Evolutionary conservation across 371 early-diverging fungal genomes (phyloP).

Genomic region (Mortierella sp.): DNA sequence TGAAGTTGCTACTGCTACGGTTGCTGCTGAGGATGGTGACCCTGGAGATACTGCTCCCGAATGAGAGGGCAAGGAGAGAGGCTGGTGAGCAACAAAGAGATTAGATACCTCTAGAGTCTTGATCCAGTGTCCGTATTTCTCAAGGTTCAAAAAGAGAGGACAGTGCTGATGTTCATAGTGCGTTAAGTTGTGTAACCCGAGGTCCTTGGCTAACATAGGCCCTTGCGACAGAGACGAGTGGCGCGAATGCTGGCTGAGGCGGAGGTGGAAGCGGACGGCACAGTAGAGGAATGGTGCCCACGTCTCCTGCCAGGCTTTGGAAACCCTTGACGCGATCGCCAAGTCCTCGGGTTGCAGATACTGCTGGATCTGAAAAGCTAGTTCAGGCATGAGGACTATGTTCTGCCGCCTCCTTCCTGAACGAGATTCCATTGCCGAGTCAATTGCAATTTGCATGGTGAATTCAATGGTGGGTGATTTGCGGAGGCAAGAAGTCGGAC

Average conservation of each 20-base stretch:
- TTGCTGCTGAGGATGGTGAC: not conserved
- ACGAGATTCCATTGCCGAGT: slow-evolving; percentile 2
- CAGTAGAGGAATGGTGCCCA: slow-evolving; percentile 45
- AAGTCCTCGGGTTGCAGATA: slow-evolving; percentile 29
- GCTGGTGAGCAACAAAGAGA: slow-evolving; percentile 23
- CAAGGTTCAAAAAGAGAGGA: slow-evolving; percentile 32
- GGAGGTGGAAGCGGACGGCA: slow-evolving; percentile 25
- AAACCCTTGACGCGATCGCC: slow-evolving; percentile 36
- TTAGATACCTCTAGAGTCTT: slow-evolving; percentile 28
- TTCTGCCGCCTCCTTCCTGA: slow-evolving; percentile 3
- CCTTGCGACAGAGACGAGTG: not conserved
- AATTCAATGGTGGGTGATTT: not conserved
- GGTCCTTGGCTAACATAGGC: not conserved
- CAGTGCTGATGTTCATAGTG: slow-evolving; percentile 7
- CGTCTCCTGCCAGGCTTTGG: slow-evolving; percentile 37
- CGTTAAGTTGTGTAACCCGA: not conserved
- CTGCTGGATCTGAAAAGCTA: slow-evolving; percentile 37
- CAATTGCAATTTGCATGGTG: slow-evolving; percentile 25
- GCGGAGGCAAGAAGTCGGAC: not conserved
- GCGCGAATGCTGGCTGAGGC: slow-evolving; percentile 5
- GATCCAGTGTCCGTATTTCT: slow-evolving; percentile 38
- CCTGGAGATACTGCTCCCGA: not conserved
- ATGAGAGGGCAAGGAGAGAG: slow-evolving; percentile 2
- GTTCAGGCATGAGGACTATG: slow-evolving; percentile 43
- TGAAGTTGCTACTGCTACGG: slow-evolving; percentile 6